Evolutionary conservation across 805 yeast genomes (phyloP).

Genomic region (Barnettozyma wickerhamii): DNA sequence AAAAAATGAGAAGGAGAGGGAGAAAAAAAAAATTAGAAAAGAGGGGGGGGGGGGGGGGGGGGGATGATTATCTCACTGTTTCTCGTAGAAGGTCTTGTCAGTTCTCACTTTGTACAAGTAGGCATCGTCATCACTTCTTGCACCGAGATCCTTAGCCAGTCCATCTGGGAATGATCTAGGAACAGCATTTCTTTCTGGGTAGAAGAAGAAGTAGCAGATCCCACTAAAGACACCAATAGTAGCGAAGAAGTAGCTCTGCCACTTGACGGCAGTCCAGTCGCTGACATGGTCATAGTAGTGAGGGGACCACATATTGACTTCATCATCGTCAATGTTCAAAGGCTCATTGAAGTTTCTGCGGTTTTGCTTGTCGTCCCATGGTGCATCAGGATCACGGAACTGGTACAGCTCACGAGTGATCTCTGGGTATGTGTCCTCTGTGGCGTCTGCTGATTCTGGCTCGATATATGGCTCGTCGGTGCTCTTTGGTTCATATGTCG

Average conservation of each 20-base stretch:
- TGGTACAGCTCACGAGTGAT: constrained; percentile 58
- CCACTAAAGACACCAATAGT: constrained; percentile 36
- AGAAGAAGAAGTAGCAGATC: constrained; percentile 44
- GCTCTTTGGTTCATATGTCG: background rate
- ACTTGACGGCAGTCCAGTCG: constrained; percentile 56
- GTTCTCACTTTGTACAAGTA: constrained; percentile 36
- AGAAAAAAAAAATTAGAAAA: no score
- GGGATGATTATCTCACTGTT: no score
- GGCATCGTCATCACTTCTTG: constrained; percentile 41
- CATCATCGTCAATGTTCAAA: constrained; percentile 65
- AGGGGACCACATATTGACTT: constrained; percentile 83
- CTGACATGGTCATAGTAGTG: constrained; percentile 61
- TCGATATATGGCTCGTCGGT: constrained; percentile 2
- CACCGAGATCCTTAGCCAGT: constrained; percentile 70
- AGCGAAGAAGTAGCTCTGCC: constrained; percentile 56
- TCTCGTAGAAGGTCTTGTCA: constrained; percentile 28
- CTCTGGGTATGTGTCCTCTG: constrained; percentile 40
- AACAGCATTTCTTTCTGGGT: constrained; percentile 68
- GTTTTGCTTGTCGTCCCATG: constrained; percentile 76
- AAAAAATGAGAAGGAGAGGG: constrained; percentile 2
- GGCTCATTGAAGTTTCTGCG: constrained; percentile 77
- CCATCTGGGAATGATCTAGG: constrained; percentile 80
- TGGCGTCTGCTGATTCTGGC: constrained; percentile 4
- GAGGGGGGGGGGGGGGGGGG: no score
- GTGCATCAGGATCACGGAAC: constrained; percentile 63